A percentile compares a stretch with the other conserved stretches of the same genome.
phyloP scores from a whole-genome alignment of 495 filamentous ascomycete species.

The Massariosphaeria phaeospora region DNA sequence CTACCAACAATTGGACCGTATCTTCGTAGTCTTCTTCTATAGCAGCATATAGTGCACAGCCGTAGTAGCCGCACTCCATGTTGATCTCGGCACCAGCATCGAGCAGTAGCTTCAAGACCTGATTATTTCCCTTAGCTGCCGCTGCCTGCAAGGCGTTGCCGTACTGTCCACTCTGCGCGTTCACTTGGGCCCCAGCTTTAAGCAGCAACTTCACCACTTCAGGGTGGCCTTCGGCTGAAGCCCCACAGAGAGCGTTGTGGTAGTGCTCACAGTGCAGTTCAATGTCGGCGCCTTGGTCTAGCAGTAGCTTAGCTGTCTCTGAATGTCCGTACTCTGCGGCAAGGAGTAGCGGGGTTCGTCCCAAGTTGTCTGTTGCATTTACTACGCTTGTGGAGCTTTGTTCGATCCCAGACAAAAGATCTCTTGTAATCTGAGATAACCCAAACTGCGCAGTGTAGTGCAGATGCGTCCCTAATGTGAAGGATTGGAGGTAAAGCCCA shows the following conservation, averaged over 20 bases:
- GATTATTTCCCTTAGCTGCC: not conserved
- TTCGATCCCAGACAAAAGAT: too few relatives aligned
- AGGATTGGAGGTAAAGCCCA: not conserved
- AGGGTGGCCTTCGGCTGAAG: too few relatives aligned
- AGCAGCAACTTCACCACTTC: not conserved
- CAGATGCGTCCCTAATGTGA: constrained; percentile 3
- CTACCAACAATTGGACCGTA: not conserved
- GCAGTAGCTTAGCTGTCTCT: too few relatives aligned
- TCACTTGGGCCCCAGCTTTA: not conserved
- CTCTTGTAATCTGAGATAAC: too few relatives aligned
- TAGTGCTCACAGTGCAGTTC: too few relatives aligned
- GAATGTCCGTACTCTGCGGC: too few relatives aligned
- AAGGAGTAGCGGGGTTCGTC: too few relatives aligned
- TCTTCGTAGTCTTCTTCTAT: not conserved
- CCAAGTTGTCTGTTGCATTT: too few relatives aligned
- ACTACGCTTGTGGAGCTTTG: too few relatives aligned
- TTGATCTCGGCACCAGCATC: not conserved
- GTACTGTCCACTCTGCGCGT: not conserved
- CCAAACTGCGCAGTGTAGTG: constrained; percentile 14
- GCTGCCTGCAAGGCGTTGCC: not conserved
- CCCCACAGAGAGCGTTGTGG: too few relatives aligned
- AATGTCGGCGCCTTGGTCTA: too few relatives aligned
- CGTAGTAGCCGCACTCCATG: not conserved
- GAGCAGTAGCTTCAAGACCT: not conserved
- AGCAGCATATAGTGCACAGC: not conserved